phyloP scores from a whole-genome alignment of 1,284 basidiomycete genomes.

The Trichosporon faecale region DNA sequence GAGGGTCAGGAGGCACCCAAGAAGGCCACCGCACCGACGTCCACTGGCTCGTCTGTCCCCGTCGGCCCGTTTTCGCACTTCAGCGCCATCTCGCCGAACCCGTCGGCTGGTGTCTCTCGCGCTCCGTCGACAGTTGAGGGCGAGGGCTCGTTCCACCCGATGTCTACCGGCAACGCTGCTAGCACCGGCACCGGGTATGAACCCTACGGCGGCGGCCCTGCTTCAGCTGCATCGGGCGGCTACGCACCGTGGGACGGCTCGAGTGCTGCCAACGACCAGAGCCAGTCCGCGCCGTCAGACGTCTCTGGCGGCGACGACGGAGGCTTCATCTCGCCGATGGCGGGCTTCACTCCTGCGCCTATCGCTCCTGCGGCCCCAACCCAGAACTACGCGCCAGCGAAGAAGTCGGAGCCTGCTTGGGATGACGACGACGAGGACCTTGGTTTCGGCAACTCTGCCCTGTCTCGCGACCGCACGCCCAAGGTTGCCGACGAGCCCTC shows the following conservation, averaged over 20 bases:
- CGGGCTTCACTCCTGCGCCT: conserved; percentile 12
- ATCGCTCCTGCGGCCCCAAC: neutral
- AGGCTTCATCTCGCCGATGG: conserved; percentile 57
- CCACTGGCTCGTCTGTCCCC: conserved; percentile 29
- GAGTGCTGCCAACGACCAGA: conserved; percentile 7
- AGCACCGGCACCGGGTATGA: neutral
- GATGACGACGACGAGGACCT: conserved; percentile 81
- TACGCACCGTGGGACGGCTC: conserved; percentile 22
- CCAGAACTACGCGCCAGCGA: conserved; percentile 8
- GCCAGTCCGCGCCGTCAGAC: conserved; percentile 17
- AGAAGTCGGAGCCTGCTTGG: conserved; percentile 12
- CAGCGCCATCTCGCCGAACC: conserved; percentile 83
- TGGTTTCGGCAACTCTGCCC: conserved; percentile 76
- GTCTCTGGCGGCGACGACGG: conserved; percentile 52
- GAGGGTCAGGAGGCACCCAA: conserved; percentile 29
- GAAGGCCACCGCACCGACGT: conserved; percentile 11
- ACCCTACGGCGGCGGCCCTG: neutral
- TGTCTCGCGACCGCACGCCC: conserved; percentile 38
- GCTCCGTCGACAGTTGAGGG: conserved; percentile 35
- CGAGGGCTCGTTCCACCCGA: neutral
- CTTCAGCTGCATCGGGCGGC: neutral
- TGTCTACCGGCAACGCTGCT: conserved; percentile 11
- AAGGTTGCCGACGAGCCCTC: conserved; percentile 43
- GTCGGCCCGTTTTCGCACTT: conserved; percentile 91
- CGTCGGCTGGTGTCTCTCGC: conserved; percentile 60